Conservation (phyloP, 2,329 filamentous ascomycete species). For the Neophaeococcomyces mojaviensis region DNA sequence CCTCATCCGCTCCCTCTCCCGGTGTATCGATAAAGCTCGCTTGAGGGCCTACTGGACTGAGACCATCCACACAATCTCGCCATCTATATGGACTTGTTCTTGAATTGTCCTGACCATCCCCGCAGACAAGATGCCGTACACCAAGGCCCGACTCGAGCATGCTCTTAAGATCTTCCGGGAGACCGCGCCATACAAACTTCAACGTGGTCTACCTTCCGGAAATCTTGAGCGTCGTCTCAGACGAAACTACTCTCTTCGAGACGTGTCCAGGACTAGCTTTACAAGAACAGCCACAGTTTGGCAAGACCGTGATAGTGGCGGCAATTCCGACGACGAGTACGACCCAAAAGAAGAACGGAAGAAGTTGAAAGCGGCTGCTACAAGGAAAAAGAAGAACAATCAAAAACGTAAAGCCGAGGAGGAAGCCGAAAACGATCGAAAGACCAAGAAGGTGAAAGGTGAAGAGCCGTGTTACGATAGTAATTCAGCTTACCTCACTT, state of each 20-base stretch:
- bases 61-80: background rate
- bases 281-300: constrained; percentile 6
- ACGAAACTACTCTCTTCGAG: constrained; percentile 12
- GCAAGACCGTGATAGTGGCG: constrained; percentile 6
- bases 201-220: constrained; percentile 2
- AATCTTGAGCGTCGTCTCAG: constrained; percentile 10
- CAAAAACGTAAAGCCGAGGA: constrained; percentile 6
- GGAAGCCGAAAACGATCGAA: background rate
- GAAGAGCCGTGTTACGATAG: background rate
- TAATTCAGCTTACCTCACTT: background rate
- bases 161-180: constrained; percentile 13
- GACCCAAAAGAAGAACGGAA: constrained; percentile 3
- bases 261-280: background rate
- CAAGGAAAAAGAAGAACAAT: constrained; percentile 1
- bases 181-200: background rate
- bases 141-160: constrained; percentile 11
- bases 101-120: constrained; percentile 4
- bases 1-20: no score
- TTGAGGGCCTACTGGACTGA: background rate
- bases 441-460: background rate
- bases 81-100: constrained; percentile 2
- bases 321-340: constrained; percentile 3
- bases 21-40: no score
- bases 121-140: constrained; percentile 13
- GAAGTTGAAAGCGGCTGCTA: background rate